Conservation (phyloP, 345 rosid genomes). For the Rhodamnia rubescens region DNA sequence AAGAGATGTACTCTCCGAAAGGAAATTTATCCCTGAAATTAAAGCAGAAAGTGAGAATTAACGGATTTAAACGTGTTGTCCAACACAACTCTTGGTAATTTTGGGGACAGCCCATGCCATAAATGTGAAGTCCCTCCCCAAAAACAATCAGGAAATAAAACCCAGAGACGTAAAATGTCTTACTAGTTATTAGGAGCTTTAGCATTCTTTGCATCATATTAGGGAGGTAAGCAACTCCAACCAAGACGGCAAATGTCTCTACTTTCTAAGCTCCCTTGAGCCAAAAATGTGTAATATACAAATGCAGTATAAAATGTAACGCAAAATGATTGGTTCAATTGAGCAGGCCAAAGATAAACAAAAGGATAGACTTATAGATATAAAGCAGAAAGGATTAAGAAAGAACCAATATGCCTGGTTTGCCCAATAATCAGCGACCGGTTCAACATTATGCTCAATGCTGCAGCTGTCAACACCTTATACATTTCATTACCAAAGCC, state of each 20-base stretch:
- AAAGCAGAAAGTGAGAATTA: constrained; percentile 9
- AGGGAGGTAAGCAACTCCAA: neutral
- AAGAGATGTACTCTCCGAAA: constrained; percentile 80
- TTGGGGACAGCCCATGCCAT: neutral
- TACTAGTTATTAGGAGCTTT: neutral
- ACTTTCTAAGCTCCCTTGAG: neutral
- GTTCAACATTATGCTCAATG: constrained; percentile 77
- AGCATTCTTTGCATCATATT: neutral
- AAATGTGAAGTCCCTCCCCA: neutral
- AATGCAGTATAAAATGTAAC: neutral
- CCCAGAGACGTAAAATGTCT: neutral
- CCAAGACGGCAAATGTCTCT: neutral
- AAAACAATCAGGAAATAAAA: neutral
- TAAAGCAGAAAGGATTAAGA: constrained; percentile 63
- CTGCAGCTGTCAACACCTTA: constrained; percentile 87
- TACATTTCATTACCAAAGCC: constrained; percentile 98
- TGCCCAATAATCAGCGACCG: constrained; percentile 97
- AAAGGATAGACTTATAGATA: neutral
- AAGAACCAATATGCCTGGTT: constrained; percentile 99
- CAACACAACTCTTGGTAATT: neutral
- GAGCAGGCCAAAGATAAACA: neutral
- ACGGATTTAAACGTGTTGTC: neutral
- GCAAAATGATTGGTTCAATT: neutral
- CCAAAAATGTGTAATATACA: neutral
- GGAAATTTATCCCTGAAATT: constrained; percentile 77